Percentiles rank a stretch among this genome's conserved stretches.
Evolutionary conservation across 306 rosid species (phyloP).

Genomic region (Quercus wislizeni): DNA sequence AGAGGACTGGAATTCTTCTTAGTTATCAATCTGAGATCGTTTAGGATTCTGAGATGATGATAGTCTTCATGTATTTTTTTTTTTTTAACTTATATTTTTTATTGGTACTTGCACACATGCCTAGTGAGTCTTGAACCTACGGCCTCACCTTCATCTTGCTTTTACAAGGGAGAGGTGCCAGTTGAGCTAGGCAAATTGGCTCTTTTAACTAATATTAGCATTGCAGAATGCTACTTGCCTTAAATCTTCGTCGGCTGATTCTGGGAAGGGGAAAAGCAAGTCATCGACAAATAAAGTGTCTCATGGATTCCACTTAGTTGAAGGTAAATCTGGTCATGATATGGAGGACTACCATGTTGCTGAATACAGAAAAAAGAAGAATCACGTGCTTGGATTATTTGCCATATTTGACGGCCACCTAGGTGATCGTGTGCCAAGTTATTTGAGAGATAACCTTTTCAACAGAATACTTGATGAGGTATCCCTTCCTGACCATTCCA

Average conservation of each 20-base stretch:
- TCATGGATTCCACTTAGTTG: slow-evolving; percentile 15
- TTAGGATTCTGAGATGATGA: neutral
- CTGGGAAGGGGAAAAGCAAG: slow-evolving; percentile 5
- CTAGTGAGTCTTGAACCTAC: no score
- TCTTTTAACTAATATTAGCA: neutral
- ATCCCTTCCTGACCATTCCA: neutral
- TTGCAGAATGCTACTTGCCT: slow-evolving; percentile 11
- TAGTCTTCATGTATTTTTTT: neutral
- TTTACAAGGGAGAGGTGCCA: no score
- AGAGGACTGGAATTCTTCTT: neutral
- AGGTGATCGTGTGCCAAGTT: slow-evolving; percentile 11
- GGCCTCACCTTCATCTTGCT: no score
- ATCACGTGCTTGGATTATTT: slow-evolving; percentile 20
- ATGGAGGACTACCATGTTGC: slow-evolving; percentile 27
- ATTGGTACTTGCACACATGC: no score
- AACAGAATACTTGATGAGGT: slow-evolving; percentile 19
- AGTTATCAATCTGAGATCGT: no score
- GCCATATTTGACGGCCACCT: slow-evolving; percentile 20
- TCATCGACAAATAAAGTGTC: neutral
- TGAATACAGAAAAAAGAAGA: neutral
- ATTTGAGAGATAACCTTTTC: slow-evolving; percentile 11
- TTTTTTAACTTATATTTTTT: no score
- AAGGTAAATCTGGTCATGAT: slow-evolving; percentile 16
- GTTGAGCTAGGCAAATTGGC: no score
- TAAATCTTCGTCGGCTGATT: slow-evolving; percentile 2